Base-by-base conservation (phyloP, 352 stramenopile genomes). In the Peronospora farinosa region DNA sequence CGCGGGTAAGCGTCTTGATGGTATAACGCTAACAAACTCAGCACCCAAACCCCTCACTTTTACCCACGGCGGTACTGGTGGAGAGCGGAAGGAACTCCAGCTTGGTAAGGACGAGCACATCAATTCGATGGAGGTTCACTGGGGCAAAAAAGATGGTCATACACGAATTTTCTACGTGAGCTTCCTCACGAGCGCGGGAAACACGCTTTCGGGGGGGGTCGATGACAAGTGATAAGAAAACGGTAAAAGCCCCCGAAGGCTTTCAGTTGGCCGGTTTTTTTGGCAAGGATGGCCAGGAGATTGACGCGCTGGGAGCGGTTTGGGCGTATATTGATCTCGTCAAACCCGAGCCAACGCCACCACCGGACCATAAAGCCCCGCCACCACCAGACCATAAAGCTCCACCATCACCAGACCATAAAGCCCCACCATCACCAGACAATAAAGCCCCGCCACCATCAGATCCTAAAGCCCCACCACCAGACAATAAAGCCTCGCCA, bases 41-140 rank as follows among this genome's bases (percentile, higher is more conserved):
- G 27, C 40, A 0, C 60, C 60, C 1, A 59, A 52, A 15, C 17
- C 40, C 2, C 5, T 46, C 12, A 52, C 35, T 17, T 62, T 59
- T 16, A 63, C 45, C 1, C 60, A 69, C 13, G 60, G 60, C 7
- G 55, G 56, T 23, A 63, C 45, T 27, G 55, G 56, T 7, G 60
- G 60, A 10, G 19, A 55, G 6, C 31, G 25, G 2, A 40, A 62
- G 7, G 32, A 33, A 3, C 41, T 65, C 2, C 40, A 51, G 4
- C 55, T 69, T 33, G 42, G 38, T 13, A 21, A 30, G 5, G 45
- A 31, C 5, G 60, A 68, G 28, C 43, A 61, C 35, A 50, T 68
- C 15, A 65, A 38, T 8, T 68, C 55, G 6, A n/a, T 68, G 55
- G 60, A 68, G 16, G 36, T 60, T 17, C 55, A 68, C 25, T 61